These are phyloP conservation scores for Trichoderma sp. DNA, from an alignment of 2,329 filamentous ascomycete species.

Conservation along the genomic window DNA sequence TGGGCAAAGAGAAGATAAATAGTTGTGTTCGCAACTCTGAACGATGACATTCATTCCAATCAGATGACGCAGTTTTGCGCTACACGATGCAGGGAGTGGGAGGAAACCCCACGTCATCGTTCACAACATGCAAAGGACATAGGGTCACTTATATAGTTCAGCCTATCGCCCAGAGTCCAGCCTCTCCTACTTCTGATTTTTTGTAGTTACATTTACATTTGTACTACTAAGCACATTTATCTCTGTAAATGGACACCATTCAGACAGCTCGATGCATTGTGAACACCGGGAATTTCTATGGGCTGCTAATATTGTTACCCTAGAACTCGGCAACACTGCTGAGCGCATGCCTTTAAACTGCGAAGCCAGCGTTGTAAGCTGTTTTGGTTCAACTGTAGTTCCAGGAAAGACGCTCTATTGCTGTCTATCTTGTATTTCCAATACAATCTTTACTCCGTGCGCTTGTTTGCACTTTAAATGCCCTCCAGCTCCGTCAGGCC, in stretches of 20 bases:
- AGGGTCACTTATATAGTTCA: not conserved
- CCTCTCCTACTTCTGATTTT: not conserved
- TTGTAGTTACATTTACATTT: not conserved
- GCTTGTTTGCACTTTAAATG: not conserved
- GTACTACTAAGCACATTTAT: not conserved
- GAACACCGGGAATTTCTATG: not conserved
- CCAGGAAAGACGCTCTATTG: not conserved
- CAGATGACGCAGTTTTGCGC: not conserved
- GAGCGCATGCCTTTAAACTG: not conserved
- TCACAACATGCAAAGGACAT: not conserved
- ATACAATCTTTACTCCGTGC: not conserved
- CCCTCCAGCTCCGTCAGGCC: no score
- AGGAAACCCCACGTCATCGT: not conserved
- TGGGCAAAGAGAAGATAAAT: not conserved
- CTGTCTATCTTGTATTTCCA: no score
- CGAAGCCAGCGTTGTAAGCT: not conserved
- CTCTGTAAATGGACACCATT: accelerated
- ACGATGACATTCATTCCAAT: not conserved
- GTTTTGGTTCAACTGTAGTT: not conserved
- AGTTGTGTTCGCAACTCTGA: not conserved
- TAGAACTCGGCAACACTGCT: not conserved
- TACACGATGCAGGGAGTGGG: not conserved
- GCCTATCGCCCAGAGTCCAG: not conserved
- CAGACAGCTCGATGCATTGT: not conserved
- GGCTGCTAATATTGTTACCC: not conserved